Base-by-base conservation (phyloP, 208 protist species). In the Tritrichomonas foetus region DNA sequence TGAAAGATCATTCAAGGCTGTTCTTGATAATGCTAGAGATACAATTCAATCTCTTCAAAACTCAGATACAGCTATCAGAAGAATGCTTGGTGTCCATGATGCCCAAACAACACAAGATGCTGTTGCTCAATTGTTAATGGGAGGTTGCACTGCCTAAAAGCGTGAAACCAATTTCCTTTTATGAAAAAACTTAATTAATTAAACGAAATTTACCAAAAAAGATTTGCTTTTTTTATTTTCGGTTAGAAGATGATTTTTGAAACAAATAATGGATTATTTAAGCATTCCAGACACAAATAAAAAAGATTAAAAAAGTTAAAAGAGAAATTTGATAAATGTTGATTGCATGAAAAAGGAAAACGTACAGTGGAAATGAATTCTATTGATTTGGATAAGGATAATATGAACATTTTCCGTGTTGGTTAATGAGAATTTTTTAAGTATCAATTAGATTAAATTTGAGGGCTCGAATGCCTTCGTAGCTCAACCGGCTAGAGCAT, bases 101-200 rank as follows among this genome's bases (percentile, higher is more conserved):
- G 33, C 33, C 41, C 78, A 89, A 39, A 61, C 25, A 11, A 89
- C 78, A 61, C n/a, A 89, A 53, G 78, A 89, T 27, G 78, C 78
- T 39, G 78, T 89, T n/a, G 78, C 78, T 53, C 74, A 82, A 41
- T 0, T 82, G 13, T n/a, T 82, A 27, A 82, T 82, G 74, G 74
- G 41, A 11, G 33, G 41, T 20, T 82, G 41, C 33, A 72, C 14
- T 25, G 14, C 25, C 14, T 72, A 33, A 72, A 72, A 33, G 9
- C 66, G 22, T 11, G 11, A 27, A 64, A 11, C 57, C 57, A 64
- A 27, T 11, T 64, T 64, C 22, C 22, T 64, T 64, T 11, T 27
- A 64, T 64, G 22, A 64, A 64, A 27, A 64, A 27, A 64, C 22
- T 27, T 64, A 64, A 22, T 27, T 64, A 64, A 64, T 64, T 64